These are phyloP conservation scores for Pholiota conissans DNA, from an alignment of 768 basidiomycete genomes.

Conservation along the genomic window DNA sequence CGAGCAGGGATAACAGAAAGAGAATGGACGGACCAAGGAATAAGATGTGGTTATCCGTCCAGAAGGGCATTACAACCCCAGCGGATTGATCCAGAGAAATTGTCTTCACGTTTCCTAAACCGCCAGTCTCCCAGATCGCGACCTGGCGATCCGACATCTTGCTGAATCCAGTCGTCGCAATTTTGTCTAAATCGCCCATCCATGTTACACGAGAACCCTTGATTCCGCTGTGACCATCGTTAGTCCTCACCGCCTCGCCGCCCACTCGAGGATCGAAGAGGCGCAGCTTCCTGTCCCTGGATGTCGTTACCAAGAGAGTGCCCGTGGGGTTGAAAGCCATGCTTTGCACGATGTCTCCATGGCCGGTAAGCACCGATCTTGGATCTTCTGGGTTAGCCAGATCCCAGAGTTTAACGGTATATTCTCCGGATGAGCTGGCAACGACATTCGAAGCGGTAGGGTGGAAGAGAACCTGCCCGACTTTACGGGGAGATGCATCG, in stretches of 20 bases:
- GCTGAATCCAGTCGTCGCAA: slow-evolving; percentile 96
- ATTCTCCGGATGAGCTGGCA: slow-evolving; percentile 78
- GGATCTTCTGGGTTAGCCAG: slow-evolving; percentile 71
- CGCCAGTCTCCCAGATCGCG: slow-evolving; percentile 84
- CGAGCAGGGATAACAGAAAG: background rate
- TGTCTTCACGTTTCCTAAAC: slow-evolving; percentile 75
- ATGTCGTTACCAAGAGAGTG: slow-evolving; percentile 83
- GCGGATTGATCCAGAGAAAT: slow-evolving; percentile 84
- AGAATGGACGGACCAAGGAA: slow-evolving; percentile 60
- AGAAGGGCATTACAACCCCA: slow-evolving; percentile 97
- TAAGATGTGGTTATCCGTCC: slow-evolving; percentile 89
- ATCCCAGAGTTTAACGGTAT: slow-evolving; percentile 91
- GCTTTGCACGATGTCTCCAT: slow-evolving; percentile 87
- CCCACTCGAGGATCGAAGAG: slow-evolving; percentile 89
- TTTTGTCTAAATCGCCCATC: slow-evolving; percentile 86
- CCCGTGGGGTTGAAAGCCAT: slow-evolving; percentile 83
- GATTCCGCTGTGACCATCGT: slow-evolving; percentile 91
- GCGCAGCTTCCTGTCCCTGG: slow-evolving; percentile 88
- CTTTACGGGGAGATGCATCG: slow-evolving; percentile 80
- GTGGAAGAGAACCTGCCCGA: slow-evolving; percentile 94
- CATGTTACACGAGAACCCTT: slow-evolving; percentile 88
- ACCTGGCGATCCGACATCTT: slow-evolving; percentile 96
- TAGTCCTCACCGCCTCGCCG: slow-evolving; percentile 74
- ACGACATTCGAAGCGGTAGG: slow-evolving; percentile 87
- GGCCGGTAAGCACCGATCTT: slow-evolving; percentile 62